Evolutionary conservation across 164 flowering plant species (phyloP), one percentile per base, ranked within the genome.

Genomic region (Tinospora cordifolia): DNA sequence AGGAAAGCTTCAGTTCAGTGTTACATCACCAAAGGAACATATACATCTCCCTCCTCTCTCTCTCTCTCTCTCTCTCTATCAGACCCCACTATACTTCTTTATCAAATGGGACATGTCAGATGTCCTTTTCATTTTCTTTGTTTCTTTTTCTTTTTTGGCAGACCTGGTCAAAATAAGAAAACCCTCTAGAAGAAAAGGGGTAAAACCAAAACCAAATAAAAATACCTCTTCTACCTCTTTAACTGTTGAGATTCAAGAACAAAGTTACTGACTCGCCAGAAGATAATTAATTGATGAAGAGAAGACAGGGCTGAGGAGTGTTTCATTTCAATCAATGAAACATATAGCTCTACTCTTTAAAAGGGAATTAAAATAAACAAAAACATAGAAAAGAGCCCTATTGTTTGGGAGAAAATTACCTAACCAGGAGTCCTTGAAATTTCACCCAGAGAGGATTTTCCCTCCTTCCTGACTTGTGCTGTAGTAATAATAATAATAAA

Each of bases 361-460:
- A 51, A 14, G 6, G 59, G 59, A 17, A 51, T n/a, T n/a, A n/a
- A n/a, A n/a, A n/a, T n/a, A n/a, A n/a, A n/a, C n/a, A 51, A 46
- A 51, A 51, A 51, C 59, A 17, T 22, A 15, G 59, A 17, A 51
- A 51, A 51, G 22, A 51, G 59, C 4, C 59, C 59, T 51, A 51
- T 51, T 11, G 51, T 46, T 65, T 60, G 62, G 77, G 71, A 69
- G 73, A 66, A 72, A 67, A 60, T 6, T 51, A 67, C 76, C 75
- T 66, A 51, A 58, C 78, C 63, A 60, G 74, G 74, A 41, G 60
- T 44, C 21, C 25, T 68, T 59, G 30, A 73, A 19, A 26, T 67
- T 36, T 54, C 58, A 67, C 78, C 70, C 46, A 65, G 74, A 46
- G 22, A 73, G 65, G 64, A 39, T 51, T 51, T 51, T 51, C 21